phyloP scores from a whole-genome alignment of 768 basidiomycete species.

The Boletus rufocinnamomeus region DNA sequence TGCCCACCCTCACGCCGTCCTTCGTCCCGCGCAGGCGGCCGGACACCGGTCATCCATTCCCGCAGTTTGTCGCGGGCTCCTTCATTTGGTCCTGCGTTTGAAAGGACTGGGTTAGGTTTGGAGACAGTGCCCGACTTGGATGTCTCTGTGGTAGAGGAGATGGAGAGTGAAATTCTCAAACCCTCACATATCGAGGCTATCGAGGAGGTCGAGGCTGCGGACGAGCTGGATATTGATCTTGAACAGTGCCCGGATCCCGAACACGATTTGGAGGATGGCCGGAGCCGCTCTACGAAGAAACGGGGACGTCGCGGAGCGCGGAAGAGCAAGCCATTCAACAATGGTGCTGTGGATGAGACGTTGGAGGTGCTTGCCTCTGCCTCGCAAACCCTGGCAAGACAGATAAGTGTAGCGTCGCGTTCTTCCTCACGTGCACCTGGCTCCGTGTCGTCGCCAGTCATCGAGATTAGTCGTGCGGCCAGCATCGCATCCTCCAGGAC shows the following conservation, averaged over 20 bases:
- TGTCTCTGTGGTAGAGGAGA: slow-evolving; percentile 41
- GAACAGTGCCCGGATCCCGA: slow-evolving; percentile 25
- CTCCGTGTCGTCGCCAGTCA: slow-evolving; percentile 16
- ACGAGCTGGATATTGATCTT: slow-evolving; percentile 32
- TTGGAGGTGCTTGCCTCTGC: slow-evolving; percentile 74
- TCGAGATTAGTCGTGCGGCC: slow-evolving; percentile 27
- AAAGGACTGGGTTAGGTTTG: slow-evolving; percentile 45
- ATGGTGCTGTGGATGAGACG: slow-evolving; percentile 48
- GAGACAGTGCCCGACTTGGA: slow-evolving; percentile 55
- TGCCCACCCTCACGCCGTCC: slow-evolving; percentile 74
- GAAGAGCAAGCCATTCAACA: slow-evolving; percentile 57
- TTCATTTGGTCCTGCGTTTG: slow-evolving; percentile 53
- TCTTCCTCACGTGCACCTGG: slow-evolving; percentile 41
- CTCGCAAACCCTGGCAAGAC: slow-evolving; percentile 80
- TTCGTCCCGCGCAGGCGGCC: slow-evolving; percentile 60
- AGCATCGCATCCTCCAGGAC: slow-evolving; percentile 38
- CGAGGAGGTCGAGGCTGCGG: slow-evolving; percentile 41
- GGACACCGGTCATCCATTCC: slow-evolving; percentile 53
- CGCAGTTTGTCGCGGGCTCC: slow-evolving; percentile 66
- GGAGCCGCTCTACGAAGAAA: slow-evolving; percentile 67
- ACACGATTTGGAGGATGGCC: slow-evolving; percentile 37
- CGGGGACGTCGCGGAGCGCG: slow-evolving; percentile 83
- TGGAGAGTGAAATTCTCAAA: slow-evolving; percentile 36
- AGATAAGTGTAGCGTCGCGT: slow-evolving; percentile 71
- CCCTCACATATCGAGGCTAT: slow-evolving; percentile 31